Evolutionary conservation across 805 yeast genomes (phyloP).

Genomic region (Wickerhamomyces hampshirensis): DNA sequence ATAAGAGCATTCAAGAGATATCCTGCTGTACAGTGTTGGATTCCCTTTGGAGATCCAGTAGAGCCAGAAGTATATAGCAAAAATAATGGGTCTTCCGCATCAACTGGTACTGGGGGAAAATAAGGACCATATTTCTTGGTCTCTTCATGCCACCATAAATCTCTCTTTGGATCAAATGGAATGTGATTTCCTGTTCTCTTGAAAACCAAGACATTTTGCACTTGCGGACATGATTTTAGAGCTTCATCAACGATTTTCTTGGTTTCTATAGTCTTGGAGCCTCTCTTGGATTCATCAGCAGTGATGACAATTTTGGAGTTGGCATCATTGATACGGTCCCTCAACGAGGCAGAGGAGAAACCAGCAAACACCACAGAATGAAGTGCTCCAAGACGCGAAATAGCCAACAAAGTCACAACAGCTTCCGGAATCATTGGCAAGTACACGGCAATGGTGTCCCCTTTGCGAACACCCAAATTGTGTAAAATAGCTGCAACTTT

Average conservation of each 20-base stretch:
- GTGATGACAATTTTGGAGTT: slow-evolving; percentile 69
- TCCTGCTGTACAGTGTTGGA: slow-evolving; percentile 78
- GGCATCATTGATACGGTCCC: slow-evolving; percentile 85
- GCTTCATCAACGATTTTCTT: slow-evolving; percentile 84
- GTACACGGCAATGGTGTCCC: slow-evolving; percentile 83
- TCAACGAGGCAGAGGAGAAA: slow-evolving; percentile 84
- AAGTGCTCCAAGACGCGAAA: slow-evolving; percentile 75
- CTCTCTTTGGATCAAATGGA: slow-evolving; percentile 50
- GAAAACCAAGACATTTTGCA: slow-evolving; percentile 64
- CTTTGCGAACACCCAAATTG: slow-evolving; percentile 65
- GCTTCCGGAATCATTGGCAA: slow-evolving; percentile 87
- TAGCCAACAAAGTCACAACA: slow-evolving; percentile 68
- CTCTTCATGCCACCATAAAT: slow-evolving; percentile 76
- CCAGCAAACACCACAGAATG: slow-evolving; percentile 88
- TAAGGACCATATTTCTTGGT: slow-evolving; percentile 60
- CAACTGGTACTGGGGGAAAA: slow-evolving; percentile 68
- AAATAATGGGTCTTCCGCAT: slow-evolving; percentile 78
- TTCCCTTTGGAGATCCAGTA: slow-evolving; percentile 87
- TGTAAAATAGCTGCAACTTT: slow-evolving; percentile 66
- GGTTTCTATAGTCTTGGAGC: slow-evolving; percentile 76
- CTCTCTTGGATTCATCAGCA: slow-evolving; percentile 78
- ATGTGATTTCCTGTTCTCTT: slow-evolving; percentile 64
- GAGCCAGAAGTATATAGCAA: slow-evolving; percentile 83
- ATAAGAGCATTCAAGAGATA: slow-evolving; percentile 68
- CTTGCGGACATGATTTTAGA: slow-evolving; percentile 57